Base-by-base conservation (phyloP, 1,284 basidiomycete species). In the Melampsora larici-populina region DNA sequence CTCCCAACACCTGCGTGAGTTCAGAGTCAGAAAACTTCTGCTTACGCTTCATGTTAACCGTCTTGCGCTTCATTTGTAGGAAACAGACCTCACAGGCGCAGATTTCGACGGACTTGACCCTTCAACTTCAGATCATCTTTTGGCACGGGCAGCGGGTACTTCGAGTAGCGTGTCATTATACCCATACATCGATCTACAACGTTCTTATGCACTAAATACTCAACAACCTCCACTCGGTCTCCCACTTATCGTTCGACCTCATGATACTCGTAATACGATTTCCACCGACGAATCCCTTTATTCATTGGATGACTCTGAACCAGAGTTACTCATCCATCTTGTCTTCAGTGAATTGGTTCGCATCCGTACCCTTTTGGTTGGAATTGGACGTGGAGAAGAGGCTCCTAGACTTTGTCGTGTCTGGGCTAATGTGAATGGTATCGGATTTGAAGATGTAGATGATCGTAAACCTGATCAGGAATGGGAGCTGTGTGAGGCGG, bases 101-200 rank as follows among this genome's bases (percentile, higher is more conserved):
- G 74, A 76, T 63, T 62, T 76, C 21, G 74, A 76, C 31, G 43
- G 68, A 76, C 55, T 76, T 7, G 74, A 76, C 36, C 74, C 74
- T 8, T 76, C 74, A 13, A 60, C 40, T 48, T 68, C 74, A 26
- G 33, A 49, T 46, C 49, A 76, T 63, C 15, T 76, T 48, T 51
- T 76, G 24, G 66, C 74, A 26, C 48, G 66, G 13, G 55, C 66
- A 15, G 36, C 66, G 2, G 74, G 74, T 7, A 60, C 58, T n/a
- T 63, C 58, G n/a, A 64, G 40, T 6, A 78, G 67, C 46, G 58
- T 64, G 11, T 78, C 75, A 4, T 58, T 78, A 29, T 70, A 70
- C 36, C 68, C 75, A 21, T 78, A 70, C 60, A 78, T 78, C 29
- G 75, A 78, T 24, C 67, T 63, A 64, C 48, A 55, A 46, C 68